A percentile compares a stretch with the other conserved stretches of the same genome.
phyloP scores from a whole-genome alignment of 2,329 filamentous ascomycete species.

The Colletotrichum zoysiae region DNA sequence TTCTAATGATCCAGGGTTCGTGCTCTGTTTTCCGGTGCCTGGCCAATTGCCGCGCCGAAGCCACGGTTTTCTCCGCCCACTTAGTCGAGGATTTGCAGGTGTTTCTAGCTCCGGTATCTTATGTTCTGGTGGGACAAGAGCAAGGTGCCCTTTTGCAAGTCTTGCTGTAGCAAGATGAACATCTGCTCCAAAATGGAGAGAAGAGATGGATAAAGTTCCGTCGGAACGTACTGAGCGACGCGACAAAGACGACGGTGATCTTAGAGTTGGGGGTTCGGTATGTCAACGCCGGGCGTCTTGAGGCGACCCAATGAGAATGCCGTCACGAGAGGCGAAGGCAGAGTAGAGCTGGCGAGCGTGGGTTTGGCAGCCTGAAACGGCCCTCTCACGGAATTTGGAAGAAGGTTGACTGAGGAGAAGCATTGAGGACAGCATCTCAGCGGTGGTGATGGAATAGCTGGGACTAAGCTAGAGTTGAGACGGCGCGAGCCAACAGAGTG shows the following conservation, averaged over 20 bases:
- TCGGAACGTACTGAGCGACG: slow-evolving; percentile 6
- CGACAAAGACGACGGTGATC: slow-evolving; percentile 33
- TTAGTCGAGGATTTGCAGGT: slow-evolving; percentile 45
- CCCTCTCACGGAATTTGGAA: slow-evolving; percentile 40
- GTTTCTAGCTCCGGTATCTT: slow-evolving; percentile 44
- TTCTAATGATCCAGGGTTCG: slow-evolving; percentile 50
- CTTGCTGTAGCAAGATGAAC: slow-evolving; percentile 41
- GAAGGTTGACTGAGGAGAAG: slow-evolving; percentile 39
- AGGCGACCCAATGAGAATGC: slow-evolving; percentile 43
- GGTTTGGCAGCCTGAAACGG: slow-evolving; percentile 42
- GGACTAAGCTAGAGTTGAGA: slow-evolving; percentile 16
- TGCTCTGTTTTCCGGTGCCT: slow-evolving; percentile 50
- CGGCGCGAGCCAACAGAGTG: slow-evolving; percentile 2
- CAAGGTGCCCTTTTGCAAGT: slow-evolving; percentile 41
- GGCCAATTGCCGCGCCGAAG: slow-evolving; percentile 47
- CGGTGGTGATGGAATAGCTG: slow-evolving; percentile 21
- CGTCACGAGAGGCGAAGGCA: slow-evolving; percentile 27
- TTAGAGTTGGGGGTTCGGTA: slow-evolving; percentile 44
- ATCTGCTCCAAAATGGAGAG: slow-evolving; percentile 42
- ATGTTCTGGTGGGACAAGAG: slow-evolving; percentile 41
- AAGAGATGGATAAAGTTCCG: slow-evolving; percentile 38
- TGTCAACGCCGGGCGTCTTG: slow-evolving; percentile 43
- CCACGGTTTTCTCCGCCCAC: slow-evolving; percentile 44
- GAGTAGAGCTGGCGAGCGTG: slow-evolving; percentile 41
- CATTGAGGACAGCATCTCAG: slow-evolving; percentile 42